These are phyloP conservation scores for Mrakia blollopis DNA, from an alignment of 768 basidiomycete species.

Conservation along the genomic window DNA sequence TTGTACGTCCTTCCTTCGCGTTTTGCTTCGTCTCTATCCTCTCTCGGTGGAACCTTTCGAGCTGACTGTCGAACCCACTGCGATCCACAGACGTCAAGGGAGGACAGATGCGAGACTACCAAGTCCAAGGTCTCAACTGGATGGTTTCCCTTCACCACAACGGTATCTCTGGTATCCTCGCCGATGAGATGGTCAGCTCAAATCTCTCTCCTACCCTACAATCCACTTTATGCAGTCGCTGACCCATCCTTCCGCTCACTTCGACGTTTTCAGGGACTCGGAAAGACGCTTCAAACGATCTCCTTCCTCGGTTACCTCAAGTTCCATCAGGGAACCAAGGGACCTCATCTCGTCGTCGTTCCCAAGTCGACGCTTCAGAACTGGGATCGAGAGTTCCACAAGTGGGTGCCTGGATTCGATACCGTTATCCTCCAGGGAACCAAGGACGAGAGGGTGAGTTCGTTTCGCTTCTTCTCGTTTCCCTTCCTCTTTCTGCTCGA, in stretches of 20 bases:
- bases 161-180: conserved; percentile 91
- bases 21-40: not conserved
- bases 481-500: not conserved
- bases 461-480: not conserved
- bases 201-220: not conserved
- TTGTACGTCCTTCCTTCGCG: conserved; percentile 53
- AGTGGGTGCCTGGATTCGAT: conserved; percentile 85
- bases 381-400: conserved; percentile 87
- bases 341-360: conserved; percentile 92
- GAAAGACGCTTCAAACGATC: conserved; percentile 97
- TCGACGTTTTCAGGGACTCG: conserved; percentile 63
- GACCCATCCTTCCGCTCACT: not conserved
- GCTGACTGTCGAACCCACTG: not conserved
- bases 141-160: conserved; percentile 95
- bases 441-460: conserved; percentile 72
- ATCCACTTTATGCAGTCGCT: not conserved
- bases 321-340: conserved; percentile 65
- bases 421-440: conserved; percentile 74
- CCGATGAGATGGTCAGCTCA: conserved; percentile 80
- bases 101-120: conserved; percentile 83
- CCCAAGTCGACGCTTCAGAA: conserved; percentile 99
- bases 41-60: not conserved
- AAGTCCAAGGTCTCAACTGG: conserved; percentile 94
- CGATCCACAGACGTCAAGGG: conserved; percentile 65
- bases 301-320: conserved; percentile 94